Conservation (phyloP, 202 grass and related monocot species). For the Brachypodium distachyon region DNA sequence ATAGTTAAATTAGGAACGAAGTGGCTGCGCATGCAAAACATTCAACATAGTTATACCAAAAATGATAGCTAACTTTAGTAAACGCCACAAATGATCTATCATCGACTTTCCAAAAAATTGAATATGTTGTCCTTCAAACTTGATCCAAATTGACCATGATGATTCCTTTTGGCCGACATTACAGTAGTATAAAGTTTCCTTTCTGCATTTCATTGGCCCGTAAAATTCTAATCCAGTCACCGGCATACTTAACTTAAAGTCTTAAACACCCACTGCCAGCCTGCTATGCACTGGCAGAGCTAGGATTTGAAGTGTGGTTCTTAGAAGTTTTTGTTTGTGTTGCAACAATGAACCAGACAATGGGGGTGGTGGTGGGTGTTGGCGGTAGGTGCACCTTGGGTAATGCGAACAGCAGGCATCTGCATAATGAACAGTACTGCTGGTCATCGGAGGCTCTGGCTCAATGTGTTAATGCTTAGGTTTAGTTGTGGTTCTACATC, state of each 20-base stretch:
- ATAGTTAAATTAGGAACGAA: slow-evolving; percentile 96
- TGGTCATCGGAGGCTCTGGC: no score
- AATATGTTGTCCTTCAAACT: background rate
- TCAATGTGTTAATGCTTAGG: no score
- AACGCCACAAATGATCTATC: background rate
- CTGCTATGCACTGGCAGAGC: no score
- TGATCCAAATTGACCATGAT: background rate
- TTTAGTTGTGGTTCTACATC: no score
- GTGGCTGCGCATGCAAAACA: slow-evolving; percentile 54
- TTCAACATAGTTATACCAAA: background rate
- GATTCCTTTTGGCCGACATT: background rate
- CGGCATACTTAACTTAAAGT: background rate
- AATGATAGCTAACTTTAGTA: background rate
- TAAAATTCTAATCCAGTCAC: background rate
- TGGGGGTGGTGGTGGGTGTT: no score
- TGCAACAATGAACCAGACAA: no score
- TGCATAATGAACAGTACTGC: no score
- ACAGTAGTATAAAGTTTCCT: no score
- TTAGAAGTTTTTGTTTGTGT: no score
- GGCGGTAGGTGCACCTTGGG: no score
- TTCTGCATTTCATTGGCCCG: background rate
- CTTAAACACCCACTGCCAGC: background rate
- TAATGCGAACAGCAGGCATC: no score
- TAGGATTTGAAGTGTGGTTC: no score
- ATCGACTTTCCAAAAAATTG: background rate